Evolutionary conservation across 768 basidiomycete species (phyloP), one percentile per base, ranked within the genome.

Genomic region (Termitomyces sp.): DNA sequence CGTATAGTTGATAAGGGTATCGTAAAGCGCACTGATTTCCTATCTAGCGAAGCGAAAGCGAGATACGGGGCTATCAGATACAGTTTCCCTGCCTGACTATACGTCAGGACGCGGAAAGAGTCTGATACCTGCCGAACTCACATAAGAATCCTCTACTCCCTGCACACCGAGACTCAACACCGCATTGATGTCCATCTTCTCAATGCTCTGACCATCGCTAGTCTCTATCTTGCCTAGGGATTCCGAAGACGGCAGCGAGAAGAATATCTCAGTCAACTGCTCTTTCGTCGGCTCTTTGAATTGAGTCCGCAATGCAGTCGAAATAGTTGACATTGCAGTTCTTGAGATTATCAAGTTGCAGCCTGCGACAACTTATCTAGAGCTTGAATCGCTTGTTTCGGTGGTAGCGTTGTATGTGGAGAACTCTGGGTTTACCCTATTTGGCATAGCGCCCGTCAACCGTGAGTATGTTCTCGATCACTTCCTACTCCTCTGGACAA

Each of bases 221-320:
- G 70, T 64, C 44, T 64, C 68, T 26, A 64, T 59, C 42, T 56
- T 60, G 60, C 67, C 62, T 46, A 62, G 53, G 26, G 67, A 64
- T 54, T 67, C 68, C 18, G 66, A 67, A 42, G 84, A 75, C 22
- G 91, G 91, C 49, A 94, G 76, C 22, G 93, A 90, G 77, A 95
- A 96, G 83, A 88, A 94, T 60, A 90, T 82, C 57, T 92, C 77
- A 9, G 87, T 86, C 50, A 87, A 74, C 70, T 96, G 87, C 55
- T 96, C 94, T 73, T 86, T 93, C 7, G 89, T 87, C 47, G 92
- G 92, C 72, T 96, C 94, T 77, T 90, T 92, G 81, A 94, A 94
- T 68, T 90, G 33, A 51, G 50, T 83, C 55, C 94, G 85, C 46
- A 97, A 83, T 62, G 94, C 90, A 24, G 90, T 90, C 49, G 88